phyloP scores from a whole-genome alignment of 768 basidiomycete genomes.

The Coprinopsis sp. region DNA sequence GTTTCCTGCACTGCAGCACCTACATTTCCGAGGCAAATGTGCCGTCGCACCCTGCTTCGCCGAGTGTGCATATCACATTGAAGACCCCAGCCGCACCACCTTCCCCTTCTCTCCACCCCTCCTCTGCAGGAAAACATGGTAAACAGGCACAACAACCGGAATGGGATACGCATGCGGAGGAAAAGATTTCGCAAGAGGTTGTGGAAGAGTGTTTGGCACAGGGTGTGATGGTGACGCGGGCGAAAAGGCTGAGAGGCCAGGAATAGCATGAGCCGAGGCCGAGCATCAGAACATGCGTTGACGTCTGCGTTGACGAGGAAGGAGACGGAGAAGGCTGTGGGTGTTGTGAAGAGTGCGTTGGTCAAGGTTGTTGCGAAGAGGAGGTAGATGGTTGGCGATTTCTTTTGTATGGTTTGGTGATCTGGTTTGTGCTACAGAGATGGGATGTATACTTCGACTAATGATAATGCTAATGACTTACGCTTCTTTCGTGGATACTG shows the following conservation, averaged over 20 bases:
- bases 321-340: conserved; percentile 86
- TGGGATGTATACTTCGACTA: too few relatives aligned
- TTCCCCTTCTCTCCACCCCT: conserved; percentile 19
- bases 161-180: conserved; percentile 65
- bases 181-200: conserved; percentile 81
- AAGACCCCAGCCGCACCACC: conserved; percentile 23
- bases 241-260: conserved; percentile 79
- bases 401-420: too few relatives aligned
- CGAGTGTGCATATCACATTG: conserved; percentile 83
- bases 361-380: conserved; percentile 68
- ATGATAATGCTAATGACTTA: too few relatives aligned
- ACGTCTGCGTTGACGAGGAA: conserved; percentile 78
- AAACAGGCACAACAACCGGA: conserved; percentile 42
- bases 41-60: conserved; percentile 81
- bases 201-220: conserved; percentile 82
- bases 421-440: too few relatives aligned
- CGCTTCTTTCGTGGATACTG: too few relatives aligned
- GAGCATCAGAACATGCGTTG: conserved; percentile 79
- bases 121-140: conserved; percentile 30
- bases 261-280: conserved; percentile 80
- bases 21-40: too few relatives aligned
- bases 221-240: conserved; percentile 82
- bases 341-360: conserved; percentile 66
- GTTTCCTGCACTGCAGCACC: too few relatives aligned
- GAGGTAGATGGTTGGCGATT: conserved; percentile 32